Base-by-base conservation (phyloP, 768 basidiomycete genomes). In the Macrolepiota albuminosa region DNA sequence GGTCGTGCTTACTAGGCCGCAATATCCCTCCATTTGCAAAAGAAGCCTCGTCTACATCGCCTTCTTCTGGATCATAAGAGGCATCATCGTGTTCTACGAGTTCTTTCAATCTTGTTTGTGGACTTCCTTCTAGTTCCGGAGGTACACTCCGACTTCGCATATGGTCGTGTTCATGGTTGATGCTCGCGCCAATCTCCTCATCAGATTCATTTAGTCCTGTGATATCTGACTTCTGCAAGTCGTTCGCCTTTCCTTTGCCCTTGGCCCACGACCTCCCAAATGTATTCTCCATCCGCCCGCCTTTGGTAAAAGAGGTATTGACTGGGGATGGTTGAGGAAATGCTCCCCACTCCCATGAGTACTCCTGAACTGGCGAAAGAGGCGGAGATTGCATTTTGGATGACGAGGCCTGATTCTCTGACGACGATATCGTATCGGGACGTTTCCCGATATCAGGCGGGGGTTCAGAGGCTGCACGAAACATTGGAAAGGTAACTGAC, bases 281-380 rank as follows among this genome's bases (percentile, higher is more conserved):
- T 46, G 63, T 57, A 58, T 58, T 54, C 59, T 79, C 72, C 6
- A 77, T 54, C n/a, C 79, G 68, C 3, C 78, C 77, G 31, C 78
- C 73, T 59, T 78, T 78, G 1, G 76, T 74, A 66, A 87, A 86
- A 11, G 80, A 75, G 0, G 81, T 63, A 56, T 81, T 81, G 65
- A 85, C 72, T 0, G 89, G 88, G 4, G 91, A 90, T 26, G 85
- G 88, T 63, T 87, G 88, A 33, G 93, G 95, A 67, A 95, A 91
- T 21, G 82, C 86, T 31, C 93, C 93, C 93, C 94, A 95, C 65
- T 95, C 95, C 94, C 94, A 95, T 6, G 90, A 89, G 66, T 94
- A 94, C 68, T 91, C 88, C 58, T 85, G 85, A 3, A 80, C 67
- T 4, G 68, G 70, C 21, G 72, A 54, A 29, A 63, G 45, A 26